Evolutionary conservation across 2,329 filamentous ascomycete genomes (phyloP).

Genomic region (Parascedosporium putredinis): DNA sequence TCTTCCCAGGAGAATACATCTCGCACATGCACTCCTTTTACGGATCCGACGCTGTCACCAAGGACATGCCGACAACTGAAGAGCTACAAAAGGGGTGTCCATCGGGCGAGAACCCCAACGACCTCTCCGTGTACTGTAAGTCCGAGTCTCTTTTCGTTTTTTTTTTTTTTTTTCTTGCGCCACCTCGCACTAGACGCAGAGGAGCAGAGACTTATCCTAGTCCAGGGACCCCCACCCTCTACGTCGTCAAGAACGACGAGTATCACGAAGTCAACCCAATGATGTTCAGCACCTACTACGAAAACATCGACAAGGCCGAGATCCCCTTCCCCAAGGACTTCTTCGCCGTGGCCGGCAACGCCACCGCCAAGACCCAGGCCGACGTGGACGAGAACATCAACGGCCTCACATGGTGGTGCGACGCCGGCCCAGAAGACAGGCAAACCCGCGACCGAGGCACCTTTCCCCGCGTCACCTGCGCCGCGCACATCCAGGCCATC

Average conservation of each 20-base stretch:
- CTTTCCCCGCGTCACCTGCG: slow-evolving; percentile 20
- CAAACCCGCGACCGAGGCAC: slow-evolving; percentile 14
- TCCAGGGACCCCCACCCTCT: slow-evolving; percentile 28
- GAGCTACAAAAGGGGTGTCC: slow-evolving; percentile 32
- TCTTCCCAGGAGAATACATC: slow-evolving; percentile 21
- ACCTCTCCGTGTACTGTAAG: slow-evolving; percentile 33
- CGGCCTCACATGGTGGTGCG: slow-evolving; percentile 19
- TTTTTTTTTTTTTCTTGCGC: too few relatives aligned
- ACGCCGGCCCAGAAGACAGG: slow-evolving; percentile 16
- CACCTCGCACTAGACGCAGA: too few relatives aligned
- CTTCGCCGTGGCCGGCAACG: slow-evolving; percentile 28
- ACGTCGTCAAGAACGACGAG: slow-evolving; percentile 22
- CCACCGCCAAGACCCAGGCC: slow-evolving; percentile 19
- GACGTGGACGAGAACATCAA: slow-evolving; percentile 12
- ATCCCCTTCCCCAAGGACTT: slow-evolving; percentile 33
- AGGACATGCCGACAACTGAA: slow-evolving; percentile 18
- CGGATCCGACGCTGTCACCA: slow-evolving; percentile 23
- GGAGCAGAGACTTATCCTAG: not conserved
- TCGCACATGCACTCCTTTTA: slow-evolving; percentile 26
- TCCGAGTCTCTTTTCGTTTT: not conserved
- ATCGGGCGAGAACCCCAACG: slow-evolving; percentile 33
- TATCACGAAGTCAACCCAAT: slow-evolving; percentile 21
- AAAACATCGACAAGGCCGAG: slow-evolving; percentile 27
- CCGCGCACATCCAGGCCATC: slow-evolving; percentile 18
- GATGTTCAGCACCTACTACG: slow-evolving; percentile 37